Evolutionary conservation across 2,329 filamentous ascomycete species (phyloP).

Genomic region (Ceratocystis papillata): DNA sequence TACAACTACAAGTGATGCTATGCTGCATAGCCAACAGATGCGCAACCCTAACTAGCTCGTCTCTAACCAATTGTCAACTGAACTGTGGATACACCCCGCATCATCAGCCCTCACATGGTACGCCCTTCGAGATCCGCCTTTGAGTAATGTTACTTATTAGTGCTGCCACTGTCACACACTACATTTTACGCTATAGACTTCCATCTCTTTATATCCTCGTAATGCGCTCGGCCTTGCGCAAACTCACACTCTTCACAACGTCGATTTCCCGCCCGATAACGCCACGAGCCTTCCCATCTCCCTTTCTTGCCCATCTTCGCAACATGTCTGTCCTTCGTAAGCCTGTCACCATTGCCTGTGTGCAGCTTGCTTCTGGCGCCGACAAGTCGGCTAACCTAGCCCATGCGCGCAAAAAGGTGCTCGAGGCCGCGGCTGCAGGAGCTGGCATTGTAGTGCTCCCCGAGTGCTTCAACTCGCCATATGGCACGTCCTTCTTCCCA

Average conservation of each 20-base stretch:
- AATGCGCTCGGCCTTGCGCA: constrained; percentile 15
- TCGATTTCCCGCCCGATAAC: background rate
- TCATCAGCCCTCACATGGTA: background rate
- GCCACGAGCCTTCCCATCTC: background rate
- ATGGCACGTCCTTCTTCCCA: constrained; percentile 82
- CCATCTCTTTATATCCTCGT: background rate
- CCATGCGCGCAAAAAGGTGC: constrained; percentile 69
- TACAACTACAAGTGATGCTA: too few relatives aligned
- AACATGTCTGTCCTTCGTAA: constrained; percentile 49
- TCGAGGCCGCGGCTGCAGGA: constrained; percentile 64
- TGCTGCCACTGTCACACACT: background rate
- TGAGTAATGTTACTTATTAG: background rate
- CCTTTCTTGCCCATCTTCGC: constrained; percentile 28
- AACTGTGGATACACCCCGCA: constrained; percentile 1
- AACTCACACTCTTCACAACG: constrained; percentile 16
- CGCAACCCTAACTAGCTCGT: too few relatives aligned
- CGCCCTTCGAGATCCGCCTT: background rate
- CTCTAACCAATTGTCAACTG: background rate
- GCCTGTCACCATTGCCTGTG: constrained; percentile 66
- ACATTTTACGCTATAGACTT: background rate
- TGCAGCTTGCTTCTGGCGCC: constrained; percentile 69
- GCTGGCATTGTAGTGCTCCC: constrained; percentile 84
- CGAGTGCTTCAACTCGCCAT: constrained; percentile 98
- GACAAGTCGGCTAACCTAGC: constrained; percentile 79
- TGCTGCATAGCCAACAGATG: too few relatives aligned